Base-by-base conservation (phyloP, 2,329 filamentous ascomycete genomes). In the Fulvia fulva region DNA sequence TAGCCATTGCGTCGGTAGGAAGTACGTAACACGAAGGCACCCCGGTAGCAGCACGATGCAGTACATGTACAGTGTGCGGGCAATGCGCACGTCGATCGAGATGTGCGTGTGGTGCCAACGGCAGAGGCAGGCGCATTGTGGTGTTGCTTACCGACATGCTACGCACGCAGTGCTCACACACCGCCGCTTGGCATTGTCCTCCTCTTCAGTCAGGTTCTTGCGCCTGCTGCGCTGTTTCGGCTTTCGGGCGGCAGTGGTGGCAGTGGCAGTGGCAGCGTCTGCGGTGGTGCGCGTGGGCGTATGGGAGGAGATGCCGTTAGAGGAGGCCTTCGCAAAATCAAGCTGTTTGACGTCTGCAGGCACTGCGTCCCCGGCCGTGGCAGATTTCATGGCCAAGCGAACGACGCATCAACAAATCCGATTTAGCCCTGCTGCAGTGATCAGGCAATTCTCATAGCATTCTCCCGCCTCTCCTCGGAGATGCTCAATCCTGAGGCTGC, bases 111-210 rank as follows among this genome's bases (percentile, higher is more conserved):
- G n/a, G n/a, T n/a, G n/a, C n/a, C n/a, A n/a, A n/a, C n/a, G n/a
- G 43, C 14, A 50, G 41, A 50, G 30, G 23, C 7, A 21, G n/a
- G 37, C 22, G 14, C 21, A n/a, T n/a, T n/a, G n/a, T 46, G 28
- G 8, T 12, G 6, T n/a, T 21, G 56, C 67, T 23, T 64, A 68
- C 66, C 67, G 64, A 56, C 68, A 71, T 25, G 70, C 70, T 43
- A 72, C 67, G 56, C 70, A 73, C 16, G 70, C 70, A 3, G 71
- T 73, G 55, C 68, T 71, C 54, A 74, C 72, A 47, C 71, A 79
- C 56, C 77, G 65, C 51, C 77, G 67, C 70, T 79, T 79, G 25
- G 69, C 67, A 49, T 71, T 69, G 50, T 78, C 76, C 55, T 78
- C 74, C 34, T 69, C 68, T 28, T 65, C 65, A 23, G 55, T 50